A percentile compares a stretch with the other conserved stretches of the same genome.
Conservation (phyloP, 768 basidiomycete species). For the Tricholoma saponaceum region DNA sequence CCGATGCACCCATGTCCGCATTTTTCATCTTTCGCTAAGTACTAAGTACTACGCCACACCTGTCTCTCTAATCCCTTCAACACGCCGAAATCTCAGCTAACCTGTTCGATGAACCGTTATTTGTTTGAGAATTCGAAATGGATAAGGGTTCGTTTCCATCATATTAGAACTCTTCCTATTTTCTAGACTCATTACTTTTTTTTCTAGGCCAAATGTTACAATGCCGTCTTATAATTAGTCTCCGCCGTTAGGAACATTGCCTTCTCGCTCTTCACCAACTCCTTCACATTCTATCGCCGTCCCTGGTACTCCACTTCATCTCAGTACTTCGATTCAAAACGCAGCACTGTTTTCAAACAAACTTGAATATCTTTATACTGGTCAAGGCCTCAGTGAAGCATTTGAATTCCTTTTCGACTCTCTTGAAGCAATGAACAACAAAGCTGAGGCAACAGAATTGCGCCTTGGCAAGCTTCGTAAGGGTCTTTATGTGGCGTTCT, state of each 20-base stretch:
- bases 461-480: constrained; percentile 84
- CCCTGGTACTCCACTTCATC: constrained; percentile 47
- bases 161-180: constrained; percentile 88
- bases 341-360: constrained; percentile 84
- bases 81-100: too few relatives aligned
- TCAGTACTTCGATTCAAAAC: constrained; percentile 69
- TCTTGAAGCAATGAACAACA: constrained; percentile 47
- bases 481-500: constrained; percentile 96
- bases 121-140: too few relatives aligned
- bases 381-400: constrained; percentile 81
- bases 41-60: too few relatives aligned
- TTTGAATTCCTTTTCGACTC: constrained; percentile 86
- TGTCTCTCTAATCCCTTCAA: too few relatives aligned
- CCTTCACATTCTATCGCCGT: constrained; percentile 36
- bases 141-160: too few relatives aligned
- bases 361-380: constrained; percentile 93
- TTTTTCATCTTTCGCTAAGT: constrained; percentile 59
- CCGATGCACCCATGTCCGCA: constrained; percentile 81
- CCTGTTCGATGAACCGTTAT: too few relatives aligned
- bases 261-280: constrained; percentile 45
- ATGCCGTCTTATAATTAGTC: constrained; percentile 38
- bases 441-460: constrained; percentile 38
- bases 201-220: constrained; percentile 48
- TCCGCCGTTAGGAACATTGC: constrained; percentile 43
- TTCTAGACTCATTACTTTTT: constrained; percentile 91